Evolutionary conservation across 305 asterid genomes (phyloP), one percentile per base, ranked within the genome.

Genomic region (Caryopteris hybrid): DNA sequence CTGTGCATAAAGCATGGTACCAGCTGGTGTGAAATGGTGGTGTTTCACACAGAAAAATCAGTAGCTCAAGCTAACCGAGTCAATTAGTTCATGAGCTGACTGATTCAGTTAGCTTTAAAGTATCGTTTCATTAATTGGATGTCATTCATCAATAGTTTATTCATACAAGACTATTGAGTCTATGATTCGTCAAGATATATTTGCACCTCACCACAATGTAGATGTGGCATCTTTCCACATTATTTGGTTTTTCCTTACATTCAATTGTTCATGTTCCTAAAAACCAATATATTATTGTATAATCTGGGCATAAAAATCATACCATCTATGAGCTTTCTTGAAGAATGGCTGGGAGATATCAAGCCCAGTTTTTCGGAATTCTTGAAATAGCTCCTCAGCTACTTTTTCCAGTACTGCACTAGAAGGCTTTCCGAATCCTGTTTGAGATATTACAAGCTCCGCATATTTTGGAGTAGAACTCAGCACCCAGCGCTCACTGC

Each of bases 321-420:
- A 92, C 98, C 98, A 92, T 86, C 98, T 83, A 74, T 90, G 96
- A 43, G 95, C 98, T 78, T 80, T 92, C 85, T 70, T 87, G 78
- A 90, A 88, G 62, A 88, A 62, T 2, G 95, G 93, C 67, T 33
- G 84, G 38, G 96, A 74, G 57, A 81, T 75, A 76, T 64, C 63
- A 36, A 83, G 84, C 31, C 87, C 87, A 11, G 88, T 88, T 78
- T 81, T 74, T 73, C 77, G 86, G 68, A 92, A 85, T 83, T 88
- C 95, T 71, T 58, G 79, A 77, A 86, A 80, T 66, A 92, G 80
- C 50, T 90, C 95, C 62, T 90, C 95, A 36, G 93, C 93, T 57
- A 92, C 87, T 82, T 84, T 79, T n/a, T 77, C 27, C 71, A 92
- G 62, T 51, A 86, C 34, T 67, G 78, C 81, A 71, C 61, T 64